Percentiles rank a stretch among this genome's conserved stretches.
These are phyloP conservation scores for Calvatia gigantea DNA, from an alignment of 768 basidiomycete genomes.

Conservation along the genomic window DNA sequence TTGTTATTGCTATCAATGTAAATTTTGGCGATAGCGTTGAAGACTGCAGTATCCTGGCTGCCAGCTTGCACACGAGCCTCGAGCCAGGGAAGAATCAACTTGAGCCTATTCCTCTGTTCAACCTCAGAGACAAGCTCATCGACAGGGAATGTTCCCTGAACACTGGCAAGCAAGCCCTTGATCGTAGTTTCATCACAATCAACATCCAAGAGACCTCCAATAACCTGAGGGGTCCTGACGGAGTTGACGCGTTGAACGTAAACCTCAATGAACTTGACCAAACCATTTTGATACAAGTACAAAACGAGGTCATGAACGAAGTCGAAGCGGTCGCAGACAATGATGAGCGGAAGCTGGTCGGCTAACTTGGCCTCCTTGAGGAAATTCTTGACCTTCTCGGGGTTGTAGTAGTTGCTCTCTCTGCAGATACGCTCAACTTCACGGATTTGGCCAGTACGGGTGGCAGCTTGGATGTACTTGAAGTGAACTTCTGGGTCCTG, in stretches of 20 bases:
- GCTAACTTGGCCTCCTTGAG: conserved; percentile 96
- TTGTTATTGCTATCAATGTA: conserved; percentile 99
- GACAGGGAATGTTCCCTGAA: conserved; percentile 96
- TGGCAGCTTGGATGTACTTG: conserved; percentile 99
- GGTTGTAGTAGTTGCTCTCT: conserved; percentile 96
- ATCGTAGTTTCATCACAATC: conserved; percentile 97
- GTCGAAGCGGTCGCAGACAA: conserved; percentile 99
- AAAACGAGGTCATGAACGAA: conserved; percentile 99
- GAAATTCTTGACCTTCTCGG: conserved; percentile 99
- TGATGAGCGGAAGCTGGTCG: conserved; percentile 97
- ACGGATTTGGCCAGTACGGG: conserved; percentile 95
- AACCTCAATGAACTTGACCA: conserved; percentile 98
- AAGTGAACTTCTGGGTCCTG: conserved; percentile 97
- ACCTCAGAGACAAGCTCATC: conserved; percentile 98
- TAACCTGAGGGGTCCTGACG: conserved; percentile 92
- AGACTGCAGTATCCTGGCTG: conserved; percentile 88
- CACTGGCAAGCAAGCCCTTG: conserved; percentile 90
- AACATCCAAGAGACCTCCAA: conserved; percentile 94
- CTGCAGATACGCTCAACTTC: conserved; percentile 99
- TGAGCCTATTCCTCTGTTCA: conserved; percentile 92
- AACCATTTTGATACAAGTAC: conserved; percentile 96
- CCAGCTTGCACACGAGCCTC: conserved; percentile 93
- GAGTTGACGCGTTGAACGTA: conserved; percentile 99
- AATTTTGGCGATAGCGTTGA: conserved; percentile 98
- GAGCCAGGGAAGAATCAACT: conserved; percentile 96